Evolutionary conservation across 106 monocot genomes (phyloP), one percentile per base, ranked within the genome.

Genomic region (Dactylorhiza incarnata): DNA sequence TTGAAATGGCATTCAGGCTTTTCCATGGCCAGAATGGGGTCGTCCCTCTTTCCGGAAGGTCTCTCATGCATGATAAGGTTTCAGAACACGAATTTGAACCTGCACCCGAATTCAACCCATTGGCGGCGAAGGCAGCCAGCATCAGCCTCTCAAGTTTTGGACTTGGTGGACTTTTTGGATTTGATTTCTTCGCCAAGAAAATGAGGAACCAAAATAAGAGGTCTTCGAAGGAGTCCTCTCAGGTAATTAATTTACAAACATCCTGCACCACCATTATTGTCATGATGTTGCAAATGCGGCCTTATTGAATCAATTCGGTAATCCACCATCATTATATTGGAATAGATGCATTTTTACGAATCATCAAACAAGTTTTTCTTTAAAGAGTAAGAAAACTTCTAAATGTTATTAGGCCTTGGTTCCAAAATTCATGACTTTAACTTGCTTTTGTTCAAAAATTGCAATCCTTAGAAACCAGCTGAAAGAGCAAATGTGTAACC

Each of bases 141-240:
- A 92, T 95, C 54, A 92, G 95, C 73, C 90, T 95, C 48, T 90
- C 92, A 47, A 76, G 85, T 24, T 95, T 92, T 76, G 95, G 95
- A 59, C 59, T 77, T 52, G 94, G 86, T 73, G 94, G 95, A 10
- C 86, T 86, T 78, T 95, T 95, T 61, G 78, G 95, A 48, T 95
- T 95, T 73, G 91, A 88, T 74, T 83, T 77, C 55, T 95, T 95
- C 78, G 77, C 82, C 9, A 79, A 95, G n/a, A 88, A 92, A 74
- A 76, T 72, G 79, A 89, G 86, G 73, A 86, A 92, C 53, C 81
- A 83, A 68, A 92, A 83, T 17, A 86, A 90, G 76, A 86, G 78
- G 37, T 58, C 86, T 23, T 88, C 79, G 17, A 83, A 83, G 80
- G 46, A 81, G 44, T 46, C 69, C 45, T 69, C 69, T 44, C 45